These are phyloP conservation scores for Aspergillus heteromorphus DNA, from an alignment of 495 filamentous ascomycete species.

Conservation along the genomic window DNA sequence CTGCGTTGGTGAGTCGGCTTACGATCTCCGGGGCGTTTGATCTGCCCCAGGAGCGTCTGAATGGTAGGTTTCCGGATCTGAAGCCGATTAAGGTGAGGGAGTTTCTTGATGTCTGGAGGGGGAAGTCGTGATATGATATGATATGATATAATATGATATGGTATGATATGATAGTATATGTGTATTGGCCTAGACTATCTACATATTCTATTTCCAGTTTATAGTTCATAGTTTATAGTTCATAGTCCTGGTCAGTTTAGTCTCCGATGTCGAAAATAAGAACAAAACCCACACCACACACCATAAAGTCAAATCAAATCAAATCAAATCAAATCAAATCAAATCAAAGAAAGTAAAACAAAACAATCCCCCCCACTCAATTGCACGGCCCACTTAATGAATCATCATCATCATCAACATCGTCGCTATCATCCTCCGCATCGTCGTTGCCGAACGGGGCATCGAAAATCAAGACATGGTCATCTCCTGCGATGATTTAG, in stretches of 20 bases:
- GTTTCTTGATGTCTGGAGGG: conserved; percentile 24
- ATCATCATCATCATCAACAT: too few species aligned
- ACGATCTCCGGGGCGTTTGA: conserved; percentile 30
- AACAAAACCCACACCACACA: background rate
- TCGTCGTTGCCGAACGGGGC: background rate
- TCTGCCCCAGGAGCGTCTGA: conserved; percentile 24
- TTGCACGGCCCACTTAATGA: too few species aligned
- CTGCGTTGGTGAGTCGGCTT: conserved; percentile 28
- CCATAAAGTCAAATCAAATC: too few species aligned
- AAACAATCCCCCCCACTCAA: too few species aligned
- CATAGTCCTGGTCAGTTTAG: background rate
- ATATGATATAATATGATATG: too few species aligned
- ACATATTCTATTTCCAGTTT: background rate
- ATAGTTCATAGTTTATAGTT: too few species aligned
- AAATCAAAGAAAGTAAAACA: too few species aligned
- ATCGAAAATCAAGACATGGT: background rate
- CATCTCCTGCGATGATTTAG: background rate
- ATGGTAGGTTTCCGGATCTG: conserved; percentile 23
- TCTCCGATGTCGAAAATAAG: too few species aligned
- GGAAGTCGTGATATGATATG: background rate
- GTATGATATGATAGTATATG: too few species aligned
- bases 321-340: too few species aligned
- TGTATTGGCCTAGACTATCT: background rate
- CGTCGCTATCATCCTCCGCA: background rate
- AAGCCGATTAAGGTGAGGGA: conserved; percentile 24